phyloP scores from a whole-genome alignment of 225 moss, liverwort and hornwort genomes.

The Pseudisothecium myosuroides region DNA sequence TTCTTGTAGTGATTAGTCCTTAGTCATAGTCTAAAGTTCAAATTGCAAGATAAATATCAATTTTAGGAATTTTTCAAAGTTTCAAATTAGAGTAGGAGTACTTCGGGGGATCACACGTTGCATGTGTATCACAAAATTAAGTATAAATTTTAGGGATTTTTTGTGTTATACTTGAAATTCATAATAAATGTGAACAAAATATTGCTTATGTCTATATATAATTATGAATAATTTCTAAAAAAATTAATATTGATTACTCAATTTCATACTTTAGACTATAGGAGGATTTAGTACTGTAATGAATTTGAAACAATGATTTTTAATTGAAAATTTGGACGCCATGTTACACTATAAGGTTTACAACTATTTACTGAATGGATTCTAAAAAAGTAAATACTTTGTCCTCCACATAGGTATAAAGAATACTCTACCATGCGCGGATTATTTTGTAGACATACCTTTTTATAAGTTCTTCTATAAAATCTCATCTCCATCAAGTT shows the following conservation, averaged over 20 bases:
- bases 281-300: no score
- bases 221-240: background rate
- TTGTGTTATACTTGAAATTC: background rate
- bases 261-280: no score
- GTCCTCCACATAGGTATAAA: background rate
- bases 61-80: background rate
- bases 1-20: no score
- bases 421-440: fast-evolving
- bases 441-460: no score
- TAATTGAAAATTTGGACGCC: fast-evolving
- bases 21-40: background rate
- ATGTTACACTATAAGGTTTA: background rate
- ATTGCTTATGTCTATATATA: background rate
- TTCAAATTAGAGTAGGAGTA: background rate
- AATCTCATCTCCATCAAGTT: background rate
- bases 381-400: background rate
- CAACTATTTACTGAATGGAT: background rate
- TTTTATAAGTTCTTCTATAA: background rate
- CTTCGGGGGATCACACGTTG: fast-evolving
- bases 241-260: background rate
- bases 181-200: fast-evolving
- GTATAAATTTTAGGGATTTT: background rate
- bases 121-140: background rate
- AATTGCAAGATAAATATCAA: background rate
- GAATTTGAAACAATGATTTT: background rate